Evolutionary conservation across 495 filamentous ascomycete species (phyloP), one percentile per base, ranked within the genome.

Genomic region (Antarctomyces pellizariae): DNA sequence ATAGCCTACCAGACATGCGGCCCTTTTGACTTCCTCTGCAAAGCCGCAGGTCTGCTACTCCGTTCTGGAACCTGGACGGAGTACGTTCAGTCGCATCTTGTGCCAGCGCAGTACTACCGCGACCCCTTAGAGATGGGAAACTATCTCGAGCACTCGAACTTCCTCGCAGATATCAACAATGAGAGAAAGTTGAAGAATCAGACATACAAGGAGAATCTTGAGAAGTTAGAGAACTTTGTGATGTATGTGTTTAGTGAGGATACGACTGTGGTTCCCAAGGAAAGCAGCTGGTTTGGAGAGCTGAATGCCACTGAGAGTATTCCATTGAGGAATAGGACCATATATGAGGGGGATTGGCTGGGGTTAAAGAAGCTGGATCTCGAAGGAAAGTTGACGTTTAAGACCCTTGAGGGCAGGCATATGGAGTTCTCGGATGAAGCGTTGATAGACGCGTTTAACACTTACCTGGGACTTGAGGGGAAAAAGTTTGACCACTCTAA

Each of bases 121-220:
- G 65, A 86, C 38, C 68, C 72, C 0, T 53, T 48, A 2, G 62
- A 79, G 34, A 47, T 77, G 30, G 71, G 72, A 3, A 41, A 48
- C 17, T 97, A 93, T 45, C 57, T 93, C 10, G 69, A 75, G 39
- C 35, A 71, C 44, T 86, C 77, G 43, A 89, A 83, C 41, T 92
- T 84, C 47, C 56, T 99, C n/a, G 86, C 84, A n/a, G 84, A 95
- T 47, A 71, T 95, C 48, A 99, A 99, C 50, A 93, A 92, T 43
- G 86, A 95, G 62, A 59, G 89, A 2, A 35, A 29, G 19, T 13
- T 42, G 28, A 91, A 84, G 59, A 92, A 83, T 36, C 37, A 43
- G 22, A 60, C 50, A 5, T 95, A 95, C 47, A 70, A 60, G 45
- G 46, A 60, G 39, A 73, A 80, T 45, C 44, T 99, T 29, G 57